These are phyloP conservation scores for Casuarina equisetifolia DNA, from an alignment of 306 rosid species.

Conservation along the genomic window DNA sequence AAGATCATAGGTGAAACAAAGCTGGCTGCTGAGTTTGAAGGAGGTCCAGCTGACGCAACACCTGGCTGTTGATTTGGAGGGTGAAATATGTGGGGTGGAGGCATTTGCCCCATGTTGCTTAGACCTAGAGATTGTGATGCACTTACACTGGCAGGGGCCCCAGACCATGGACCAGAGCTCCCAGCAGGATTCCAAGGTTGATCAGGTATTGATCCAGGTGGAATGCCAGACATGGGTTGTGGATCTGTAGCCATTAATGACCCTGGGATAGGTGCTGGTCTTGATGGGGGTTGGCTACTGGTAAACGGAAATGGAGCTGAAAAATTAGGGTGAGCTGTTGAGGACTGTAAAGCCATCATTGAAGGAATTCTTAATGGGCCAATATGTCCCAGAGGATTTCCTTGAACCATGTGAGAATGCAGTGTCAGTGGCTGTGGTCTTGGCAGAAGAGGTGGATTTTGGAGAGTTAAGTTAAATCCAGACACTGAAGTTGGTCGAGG, in stretches of 20 bases:
- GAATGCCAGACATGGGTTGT: constrained; percentile 46
- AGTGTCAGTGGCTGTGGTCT: constrained; percentile 45
- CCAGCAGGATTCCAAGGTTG: constrained; percentile 37
- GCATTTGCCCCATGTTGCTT: constrained; percentile 51
- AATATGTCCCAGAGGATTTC: constrained; percentile 37
- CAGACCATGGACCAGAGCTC: constrained; percentile 40
- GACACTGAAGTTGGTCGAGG: constrained; percentile 43
- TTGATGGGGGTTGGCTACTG: constrained; percentile 48
- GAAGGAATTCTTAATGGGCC: constrained; percentile 58
- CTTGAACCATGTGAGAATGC: constrained; percentile 49
- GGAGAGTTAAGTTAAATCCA: constrained; percentile 50
- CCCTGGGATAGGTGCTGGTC: constrained; percentile 31
- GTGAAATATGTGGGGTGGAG: constrained; percentile 40
- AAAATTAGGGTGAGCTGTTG: constrained; percentile 43
- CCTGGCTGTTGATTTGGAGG: constrained; percentile 43
- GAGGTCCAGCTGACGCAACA: constrained; percentile 38
- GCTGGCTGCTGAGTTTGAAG: constrained; percentile 36
- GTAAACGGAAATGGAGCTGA: constrained; percentile 43
- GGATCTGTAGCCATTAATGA: constrained; percentile 43
- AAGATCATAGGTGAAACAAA: constrained; percentile 23
- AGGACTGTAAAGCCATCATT: constrained; percentile 36
- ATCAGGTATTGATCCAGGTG: constrained; percentile 39
- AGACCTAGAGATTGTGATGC: constrained; percentile 34
- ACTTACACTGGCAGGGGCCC: constrained; percentile 5
- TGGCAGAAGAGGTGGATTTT: constrained; percentile 44